Percentiles rank a stretch among this genome's conserved stretches.
phyloP scores from a whole-genome alignment of 2,329 filamentous ascomycete genomes.

The Metarhizium guizhouense region DNA sequence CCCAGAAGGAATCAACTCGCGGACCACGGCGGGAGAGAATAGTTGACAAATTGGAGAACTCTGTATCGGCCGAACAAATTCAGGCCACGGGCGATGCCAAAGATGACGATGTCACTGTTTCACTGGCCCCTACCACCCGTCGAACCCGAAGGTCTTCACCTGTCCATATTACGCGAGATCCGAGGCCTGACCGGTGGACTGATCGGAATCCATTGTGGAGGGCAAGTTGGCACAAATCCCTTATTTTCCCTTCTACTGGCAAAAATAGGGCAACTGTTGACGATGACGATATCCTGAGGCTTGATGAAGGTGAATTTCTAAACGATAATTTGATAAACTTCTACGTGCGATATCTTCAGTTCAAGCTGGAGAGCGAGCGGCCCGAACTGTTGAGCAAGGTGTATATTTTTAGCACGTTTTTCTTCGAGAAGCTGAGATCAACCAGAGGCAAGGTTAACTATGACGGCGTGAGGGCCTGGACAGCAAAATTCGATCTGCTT shows the following conservation, averaged over 20 bases:
- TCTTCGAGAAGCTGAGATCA: slow-evolving; percentile 70
- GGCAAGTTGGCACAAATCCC: slow-evolving; percentile 43
- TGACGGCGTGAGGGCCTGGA: slow-evolving; percentile 79
- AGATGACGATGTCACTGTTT: background rate
- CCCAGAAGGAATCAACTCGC: background rate
- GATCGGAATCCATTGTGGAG: slow-evolving; percentile 40
- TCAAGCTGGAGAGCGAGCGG: slow-evolving; percentile 43
- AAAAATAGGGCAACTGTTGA: slow-evolving; percentile 58
- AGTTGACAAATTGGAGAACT: slow-evolving; percentile 2
- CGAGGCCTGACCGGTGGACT: slow-evolving; percentile 36
- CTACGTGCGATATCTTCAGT: slow-evolving; percentile 68
- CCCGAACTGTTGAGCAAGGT: slow-evolving; percentile 54
- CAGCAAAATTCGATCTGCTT: slow-evolving; percentile 74
- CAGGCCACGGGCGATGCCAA: background rate
- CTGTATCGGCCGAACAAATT: background rate
- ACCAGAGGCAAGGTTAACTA: slow-evolving; percentile 64
- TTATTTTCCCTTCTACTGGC: slow-evolving; percentile 52
- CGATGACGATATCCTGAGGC: slow-evolving; percentile 61
- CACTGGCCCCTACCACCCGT: slow-evolving; percentile 11
- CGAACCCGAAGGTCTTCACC: slow-evolving; percentile 16
- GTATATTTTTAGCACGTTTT: slow-evolving; percentile 89
- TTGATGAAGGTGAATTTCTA: slow-evolving; percentile 78
- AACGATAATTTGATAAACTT: slow-evolving; percentile 93
- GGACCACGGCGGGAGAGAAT: background rate
- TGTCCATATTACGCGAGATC: slow-evolving; percentile 5